phyloP scores from a whole-genome alignment of 169 alveolate species.

The Babesia gibsoni region DNA sequence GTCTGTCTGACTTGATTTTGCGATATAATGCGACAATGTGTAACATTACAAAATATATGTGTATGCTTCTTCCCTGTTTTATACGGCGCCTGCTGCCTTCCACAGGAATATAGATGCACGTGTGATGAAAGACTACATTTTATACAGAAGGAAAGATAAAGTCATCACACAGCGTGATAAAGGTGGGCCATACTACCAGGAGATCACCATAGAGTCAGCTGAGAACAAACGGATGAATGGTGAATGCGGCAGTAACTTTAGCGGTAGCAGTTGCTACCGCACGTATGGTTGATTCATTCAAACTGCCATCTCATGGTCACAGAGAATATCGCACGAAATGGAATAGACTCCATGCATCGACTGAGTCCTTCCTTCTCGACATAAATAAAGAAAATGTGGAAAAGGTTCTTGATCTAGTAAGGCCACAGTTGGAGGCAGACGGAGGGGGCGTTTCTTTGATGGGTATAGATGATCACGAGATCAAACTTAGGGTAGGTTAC shows the following conservation, averaged over 20 bases:
- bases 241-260: too few relatives aligned
- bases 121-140: too few relatives aligned
- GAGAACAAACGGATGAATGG: too few relatives aligned
- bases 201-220: too few relatives aligned
- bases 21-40: background rate
- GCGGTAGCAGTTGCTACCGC: too few relatives aligned
- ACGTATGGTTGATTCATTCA: too few relatives aligned
- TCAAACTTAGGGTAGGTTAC: constrained; percentile 40
- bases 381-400: constrained; percentile 68
- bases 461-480: constrained; percentile 58
- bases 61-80: background rate
- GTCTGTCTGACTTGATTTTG: background rate
- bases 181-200: too few relatives aligned
- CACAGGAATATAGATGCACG: too few relatives aligned
- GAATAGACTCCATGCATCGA: background rate
- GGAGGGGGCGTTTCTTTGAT: constrained; percentile 71
- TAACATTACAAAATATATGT: constrained; percentile 1
- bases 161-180: too few relatives aligned
- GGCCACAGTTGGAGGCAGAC: constrained; percentile 73
- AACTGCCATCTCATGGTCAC: background rate
- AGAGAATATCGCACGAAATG: background rate
- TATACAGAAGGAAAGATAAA: too few relatives aligned
- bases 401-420: constrained; percentile 68
- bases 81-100: too few relatives aligned
- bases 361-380: constrained; percentile 3